phyloP scores from a whole-genome alignment of 1,139 yeast species.

The Pichia norvegensis region DNA sequence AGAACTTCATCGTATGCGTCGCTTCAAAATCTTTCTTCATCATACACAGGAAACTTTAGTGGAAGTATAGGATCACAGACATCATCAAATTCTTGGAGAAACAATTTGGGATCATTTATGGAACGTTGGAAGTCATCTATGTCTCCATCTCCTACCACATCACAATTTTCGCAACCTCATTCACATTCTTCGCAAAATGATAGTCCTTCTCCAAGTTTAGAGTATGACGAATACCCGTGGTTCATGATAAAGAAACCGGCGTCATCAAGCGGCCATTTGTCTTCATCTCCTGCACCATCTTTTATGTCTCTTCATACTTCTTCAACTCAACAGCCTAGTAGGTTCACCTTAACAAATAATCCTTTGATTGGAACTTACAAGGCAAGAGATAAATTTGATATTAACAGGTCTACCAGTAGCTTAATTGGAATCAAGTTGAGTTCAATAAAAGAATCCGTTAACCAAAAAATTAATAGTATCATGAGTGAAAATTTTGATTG shows the following conservation, averaged over 20 bases:
- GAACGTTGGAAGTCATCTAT: slow-evolving; percentile 22
- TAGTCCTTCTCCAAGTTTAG: slow-evolving; percentile 41
- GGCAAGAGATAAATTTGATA: slow-evolving; percentile 3
- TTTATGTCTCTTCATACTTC: slow-evolving; percentile 3
- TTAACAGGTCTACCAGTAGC: slow-evolving; percentile 5
- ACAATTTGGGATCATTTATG: slow-evolving; percentile 25
- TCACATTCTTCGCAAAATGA: slow-evolving; percentile 6
- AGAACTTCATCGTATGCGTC: slow-evolving; percentile 29
- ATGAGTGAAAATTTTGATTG: slow-evolving; percentile 11
- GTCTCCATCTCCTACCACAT: slow-evolving; percentile 11
- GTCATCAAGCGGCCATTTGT: not conserved
- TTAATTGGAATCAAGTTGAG: slow-evolving; percentile 2
- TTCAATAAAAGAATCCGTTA: slow-evolving; percentile 4
- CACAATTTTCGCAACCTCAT: slow-evolving; percentile 7
- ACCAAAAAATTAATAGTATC: slow-evolving; percentile 6
- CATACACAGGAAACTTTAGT: slow-evolving; percentile 20
- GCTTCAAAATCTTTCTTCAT: slow-evolving; percentile 27
- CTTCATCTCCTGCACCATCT: slow-evolving; percentile 9
- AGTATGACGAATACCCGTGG: slow-evolving; percentile 40
- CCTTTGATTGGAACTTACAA: slow-evolving; percentile 2
- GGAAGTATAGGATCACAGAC: slow-evolving; percentile 12
- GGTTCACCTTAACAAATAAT: slow-evolving; percentile 2
- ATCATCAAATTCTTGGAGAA: slow-evolving; percentile 26
- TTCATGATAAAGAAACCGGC: slow-evolving; percentile 7
- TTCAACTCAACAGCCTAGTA: slow-evolving; percentile 1